Conservation (phyloP, 495 filamentous ascomycete genomes). For the Pseudomonodictys pantanalensis region DNA sequence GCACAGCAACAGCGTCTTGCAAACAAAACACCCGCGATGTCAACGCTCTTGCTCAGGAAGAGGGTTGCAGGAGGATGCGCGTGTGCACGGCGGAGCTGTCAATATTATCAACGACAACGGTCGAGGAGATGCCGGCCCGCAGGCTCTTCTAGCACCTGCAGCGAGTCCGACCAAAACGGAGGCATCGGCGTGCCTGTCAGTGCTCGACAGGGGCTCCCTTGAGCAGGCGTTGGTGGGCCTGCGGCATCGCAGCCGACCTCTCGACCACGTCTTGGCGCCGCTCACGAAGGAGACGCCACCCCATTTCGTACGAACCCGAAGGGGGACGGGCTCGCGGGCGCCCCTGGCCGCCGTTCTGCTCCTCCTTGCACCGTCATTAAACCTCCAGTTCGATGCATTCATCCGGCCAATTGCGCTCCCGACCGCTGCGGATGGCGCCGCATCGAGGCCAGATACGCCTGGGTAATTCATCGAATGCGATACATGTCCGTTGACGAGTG, state of each 20-base stretch:
- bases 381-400: constrained; percentile 7
- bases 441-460: too few species aligned
- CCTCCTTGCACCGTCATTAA: constrained; percentile 19
- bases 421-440: constrained; percentile 8
- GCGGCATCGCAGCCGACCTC: background rate
- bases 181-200: constrained; percentile 1
- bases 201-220: background rate
- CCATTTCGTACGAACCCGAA: background rate
- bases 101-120: constrained; percentile 17
- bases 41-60: too few species aligned
- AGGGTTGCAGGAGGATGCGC: background rate
- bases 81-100: background rate
- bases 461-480: too few species aligned
- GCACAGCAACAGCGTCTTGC: background rate
- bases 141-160: too few species aligned
- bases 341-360: constrained; percentile 9
- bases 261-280: background rate
- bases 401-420: constrained; percentile 14
- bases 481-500: too few species aligned
- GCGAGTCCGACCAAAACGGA: constrained; percentile 8
- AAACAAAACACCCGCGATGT: too few species aligned
- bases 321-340: constrained; percentile 9
- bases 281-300: background rate
- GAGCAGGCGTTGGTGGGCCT: constrained; percentile 5
- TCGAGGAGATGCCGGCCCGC: constrained; percentile 13